Conservation (phyloP, 768 basidiomycete species). For the Kockovaella imperatae region DNA sequence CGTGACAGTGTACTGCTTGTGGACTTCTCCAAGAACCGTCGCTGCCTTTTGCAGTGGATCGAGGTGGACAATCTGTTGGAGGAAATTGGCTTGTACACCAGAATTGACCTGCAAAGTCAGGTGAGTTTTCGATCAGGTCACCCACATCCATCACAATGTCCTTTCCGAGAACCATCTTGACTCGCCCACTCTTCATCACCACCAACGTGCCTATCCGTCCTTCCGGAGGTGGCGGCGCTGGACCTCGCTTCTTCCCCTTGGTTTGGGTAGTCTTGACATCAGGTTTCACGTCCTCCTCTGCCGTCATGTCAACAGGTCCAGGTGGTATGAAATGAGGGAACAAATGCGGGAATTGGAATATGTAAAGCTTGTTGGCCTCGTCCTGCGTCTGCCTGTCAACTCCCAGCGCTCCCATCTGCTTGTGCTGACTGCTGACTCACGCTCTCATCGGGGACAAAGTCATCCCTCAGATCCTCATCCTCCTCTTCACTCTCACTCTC, state of each 20-base stretch:
- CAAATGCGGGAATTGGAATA: slow-evolving; percentile 82
- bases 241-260: slow-evolving; percentile 35
- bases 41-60: slow-evolving; percentile 57
- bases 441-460: slow-evolving; percentile 24
- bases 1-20: slow-evolving; percentile 72
- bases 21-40: slow-evolving; percentile 73
- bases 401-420: not conserved
- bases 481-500: slow-evolving; percentile 42
- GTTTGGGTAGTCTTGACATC: slow-evolving; percentile 39
- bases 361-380: slow-evolving; percentile 53
- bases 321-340: slow-evolving; percentile 65
- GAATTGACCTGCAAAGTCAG: slow-evolving; percentile 60
- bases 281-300: slow-evolving; percentile 53
- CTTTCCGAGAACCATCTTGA: slow-evolving; percentile 76
- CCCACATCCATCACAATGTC: slow-evolving; percentile 76
- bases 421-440: slow-evolving; percentile 12
- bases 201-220: slow-evolving; percentile 78
- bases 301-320: slow-evolving; percentile 39
- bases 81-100: slow-evolving; percentile 75
- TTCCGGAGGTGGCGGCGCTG: slow-evolving; percentile 48
- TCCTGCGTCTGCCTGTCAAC: slow-evolving; percentile 14
- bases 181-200: slow-evolving; percentile 72
- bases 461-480: slow-evolving; percentile 34
- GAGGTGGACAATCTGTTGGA: slow-evolving; percentile 75
- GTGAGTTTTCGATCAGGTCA: slow-evolving; percentile 4